Conservation (phyloP, 2,329 filamentous ascomycete species). For the Trichoderma endophyticum region DNA sequence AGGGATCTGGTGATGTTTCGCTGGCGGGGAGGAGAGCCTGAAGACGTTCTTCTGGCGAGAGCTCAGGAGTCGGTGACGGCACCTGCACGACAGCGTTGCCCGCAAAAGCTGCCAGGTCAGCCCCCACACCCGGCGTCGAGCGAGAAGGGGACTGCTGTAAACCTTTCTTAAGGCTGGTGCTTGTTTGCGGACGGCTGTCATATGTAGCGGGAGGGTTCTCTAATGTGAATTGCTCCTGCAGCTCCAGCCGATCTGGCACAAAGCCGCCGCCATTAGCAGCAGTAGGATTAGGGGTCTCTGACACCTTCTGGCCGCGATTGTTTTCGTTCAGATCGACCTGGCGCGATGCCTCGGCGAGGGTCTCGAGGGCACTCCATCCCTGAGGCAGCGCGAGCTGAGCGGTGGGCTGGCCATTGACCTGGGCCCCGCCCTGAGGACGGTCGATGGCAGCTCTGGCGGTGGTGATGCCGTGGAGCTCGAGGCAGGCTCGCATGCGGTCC, state of each 20-base stretch:
- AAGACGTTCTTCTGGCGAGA: constrained; percentile 49
- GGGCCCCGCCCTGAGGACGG: constrained; percentile 28
- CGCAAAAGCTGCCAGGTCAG: constrained; percentile 17
- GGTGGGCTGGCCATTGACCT: constrained; percentile 30
- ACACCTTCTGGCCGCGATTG: constrained; percentile 47
- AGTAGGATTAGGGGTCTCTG: constrained; percentile 32
- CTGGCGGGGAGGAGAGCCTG: constrained; percentile 43
- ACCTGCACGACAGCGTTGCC: constrained; percentile 18
- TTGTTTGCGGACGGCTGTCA: constrained; percentile 34
- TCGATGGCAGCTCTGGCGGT: constrained; percentile 41
- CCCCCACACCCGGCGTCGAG: background rate
- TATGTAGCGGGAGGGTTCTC: constrained; percentile 54
- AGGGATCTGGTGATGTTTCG: constrained; percentile 40
- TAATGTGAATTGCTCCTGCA: constrained; percentile 58
- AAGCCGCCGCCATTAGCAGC: constrained; percentile 21
- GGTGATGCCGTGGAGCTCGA: constrained; percentile 68
- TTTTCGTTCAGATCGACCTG: constrained; percentile 68
- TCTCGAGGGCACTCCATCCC: constrained; percentile 78
- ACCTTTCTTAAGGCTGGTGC: constrained; percentile 27
- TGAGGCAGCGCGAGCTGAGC: constrained; percentile 42
- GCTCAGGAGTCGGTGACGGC: constrained; percentile 31
- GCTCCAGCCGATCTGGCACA: constrained; percentile 44
- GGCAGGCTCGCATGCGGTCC: constrained; percentile 71
- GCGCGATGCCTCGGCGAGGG: constrained; percentile 81
- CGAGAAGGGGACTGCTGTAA: constrained; percentile 8